A percentile compares a stretch with the other conserved stretches of the same genome.
Conservation (phyloP, 225 moss, liverwort and hornwort genomes). For the Antitrichia curtipendula region DNA sequence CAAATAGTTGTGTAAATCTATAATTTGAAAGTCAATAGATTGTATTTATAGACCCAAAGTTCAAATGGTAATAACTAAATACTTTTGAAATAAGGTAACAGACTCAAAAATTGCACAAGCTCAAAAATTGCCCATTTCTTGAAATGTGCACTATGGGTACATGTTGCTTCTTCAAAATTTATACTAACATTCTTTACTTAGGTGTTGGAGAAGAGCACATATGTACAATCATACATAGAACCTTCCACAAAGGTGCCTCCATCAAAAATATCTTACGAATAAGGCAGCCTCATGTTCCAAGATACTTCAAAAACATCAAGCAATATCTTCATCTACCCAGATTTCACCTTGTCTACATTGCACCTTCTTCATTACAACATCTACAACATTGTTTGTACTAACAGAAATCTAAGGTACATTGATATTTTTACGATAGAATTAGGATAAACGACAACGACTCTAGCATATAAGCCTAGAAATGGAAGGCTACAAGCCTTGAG, state of each 20-base stretch:
- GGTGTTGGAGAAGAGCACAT: accelerated
- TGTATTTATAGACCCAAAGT: neutral
- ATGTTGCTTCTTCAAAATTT: no score
- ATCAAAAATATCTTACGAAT: neutral
- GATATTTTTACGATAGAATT: neutral
- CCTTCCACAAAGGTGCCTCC: accelerated
- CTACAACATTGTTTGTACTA: neutral
- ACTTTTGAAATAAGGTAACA: no score
- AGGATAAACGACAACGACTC: no score
- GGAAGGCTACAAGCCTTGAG: no score
- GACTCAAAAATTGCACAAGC: no score
- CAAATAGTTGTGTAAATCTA: neutral
- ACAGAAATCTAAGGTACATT: neutral
- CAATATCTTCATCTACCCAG: neutral
- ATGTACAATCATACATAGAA: neutral
- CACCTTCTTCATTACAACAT: neutral
- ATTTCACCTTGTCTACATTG: neutral
- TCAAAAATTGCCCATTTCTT: no score
- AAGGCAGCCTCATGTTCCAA: neutral
- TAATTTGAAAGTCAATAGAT: neutral
- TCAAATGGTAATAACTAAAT: neutral
- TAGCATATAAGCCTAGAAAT: no score
- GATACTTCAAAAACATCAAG: neutral
- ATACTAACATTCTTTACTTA: neutral
- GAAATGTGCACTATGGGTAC: no score